Evolutionary conservation across 2,329 filamentous ascomycete genomes (phyloP).

Genomic region (Hymenoscyphus salicellus): DNA sequence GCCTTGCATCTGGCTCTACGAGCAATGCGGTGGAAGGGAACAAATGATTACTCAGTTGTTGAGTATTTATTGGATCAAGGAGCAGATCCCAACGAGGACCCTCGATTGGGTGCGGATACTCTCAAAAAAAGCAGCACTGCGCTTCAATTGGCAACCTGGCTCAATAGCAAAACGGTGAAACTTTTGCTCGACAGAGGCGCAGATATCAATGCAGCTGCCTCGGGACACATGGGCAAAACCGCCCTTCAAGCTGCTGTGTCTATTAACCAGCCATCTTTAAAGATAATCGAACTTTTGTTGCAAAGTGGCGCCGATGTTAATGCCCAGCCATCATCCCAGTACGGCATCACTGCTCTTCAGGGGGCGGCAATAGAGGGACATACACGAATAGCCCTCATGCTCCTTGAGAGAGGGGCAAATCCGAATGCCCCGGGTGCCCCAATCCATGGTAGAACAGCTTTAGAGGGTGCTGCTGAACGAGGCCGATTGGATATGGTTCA

Average conservation of each 20-base stretch:
- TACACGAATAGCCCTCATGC: slow-evolving; percentile 2
- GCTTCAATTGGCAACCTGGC: neutral
- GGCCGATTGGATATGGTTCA: slow-evolving; percentile 17
- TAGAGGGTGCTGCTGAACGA: slow-evolving; percentile 15
- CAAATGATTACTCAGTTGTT: neutral
- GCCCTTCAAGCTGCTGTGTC: neutral
- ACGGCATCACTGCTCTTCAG: slow-evolving; percentile 12
- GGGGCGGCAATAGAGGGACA: slow-evolving; percentile 11
- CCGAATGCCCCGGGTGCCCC: slow-evolving; percentile 13
- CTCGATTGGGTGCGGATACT: neutral
- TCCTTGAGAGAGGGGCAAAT: slow-evolving; percentile 12
- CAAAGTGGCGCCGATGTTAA: slow-evolving; percentile 4
- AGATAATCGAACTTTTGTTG: neutral
- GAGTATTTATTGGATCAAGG: neutral
- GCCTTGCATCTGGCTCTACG: neutral
- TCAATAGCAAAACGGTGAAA: neutral
- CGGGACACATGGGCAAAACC: neutral
- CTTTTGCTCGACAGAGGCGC: neutral
- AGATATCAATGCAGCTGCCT: neutral
- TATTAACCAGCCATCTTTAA: neutral
- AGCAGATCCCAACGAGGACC: neutral
- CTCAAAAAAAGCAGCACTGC: neutral
- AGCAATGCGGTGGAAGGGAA: neutral
- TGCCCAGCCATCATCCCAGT: neutral
- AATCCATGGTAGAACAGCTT: slow-evolving; percentile 10